Conservation (phyloP, 1,139 yeast genomes). For the Debaryomyces sp. region DNA sequence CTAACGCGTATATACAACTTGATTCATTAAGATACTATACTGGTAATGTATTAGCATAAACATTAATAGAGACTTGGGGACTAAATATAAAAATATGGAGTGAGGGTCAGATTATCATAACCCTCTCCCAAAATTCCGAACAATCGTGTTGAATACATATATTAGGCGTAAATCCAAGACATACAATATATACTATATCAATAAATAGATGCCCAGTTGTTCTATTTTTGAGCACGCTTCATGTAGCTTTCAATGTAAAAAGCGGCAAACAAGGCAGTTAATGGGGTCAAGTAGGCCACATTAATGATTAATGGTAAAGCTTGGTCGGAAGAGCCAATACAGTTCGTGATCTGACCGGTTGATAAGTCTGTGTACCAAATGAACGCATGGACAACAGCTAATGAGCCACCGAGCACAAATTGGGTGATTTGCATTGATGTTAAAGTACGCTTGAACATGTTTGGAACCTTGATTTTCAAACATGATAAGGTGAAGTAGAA, state of each 20-base stretch:
- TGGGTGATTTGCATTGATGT: conserved; percentile 74
- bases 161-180: conserved; percentile 1
- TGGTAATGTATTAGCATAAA: neutral
- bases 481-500: conserved; percentile 69
- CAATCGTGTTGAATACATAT: neutral
- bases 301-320: conserved; percentile 65
- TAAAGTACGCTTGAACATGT: conserved; percentile 56
- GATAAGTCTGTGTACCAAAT: conserved; percentile 58
- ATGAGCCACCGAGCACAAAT: conserved; percentile 69
- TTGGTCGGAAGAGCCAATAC: conserved; percentile 63
- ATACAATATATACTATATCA: neutral
- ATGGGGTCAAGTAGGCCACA: conserved; percentile 68
- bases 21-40: conserved; percentile 1
- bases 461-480: conserved; percentile 62
- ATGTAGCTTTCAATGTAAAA: conserved; percentile 68
- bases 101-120: conserved; percentile 9
- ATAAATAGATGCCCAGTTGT: neutral
- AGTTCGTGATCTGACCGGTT: conserved; percentile 48
- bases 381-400: conserved; percentile 66
- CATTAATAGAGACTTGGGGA: neutral
- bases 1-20: neutral
- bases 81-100: conserved; percentile 5
- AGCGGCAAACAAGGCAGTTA: conserved; percentile 69
- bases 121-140: conserved; percentile 1
- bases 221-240: conserved; percentile 10